Evolutionary conservation across 805 yeast species (phyloP).

Genomic region (Isabelozyma heimii): DNA sequence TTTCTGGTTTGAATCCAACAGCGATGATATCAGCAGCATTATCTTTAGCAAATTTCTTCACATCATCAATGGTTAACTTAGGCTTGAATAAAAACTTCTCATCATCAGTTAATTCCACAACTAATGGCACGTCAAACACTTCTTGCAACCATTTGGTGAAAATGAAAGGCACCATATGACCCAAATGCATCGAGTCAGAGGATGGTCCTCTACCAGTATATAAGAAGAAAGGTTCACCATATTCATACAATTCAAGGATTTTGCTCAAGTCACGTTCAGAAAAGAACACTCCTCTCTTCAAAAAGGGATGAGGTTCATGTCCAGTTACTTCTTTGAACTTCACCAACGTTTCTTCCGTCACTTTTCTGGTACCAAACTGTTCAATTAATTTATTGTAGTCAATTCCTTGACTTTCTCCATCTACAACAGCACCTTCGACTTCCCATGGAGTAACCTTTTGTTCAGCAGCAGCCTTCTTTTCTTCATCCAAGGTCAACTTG

Average conservation of each 20-base stretch:
- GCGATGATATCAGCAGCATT: slow-evolving; percentile 93
- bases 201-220: slow-evolving; percentile 99
- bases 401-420: slow-evolving; percentile 86
- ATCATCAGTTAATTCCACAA: slow-evolving; percentile 93
- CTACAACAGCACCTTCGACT: slow-evolving; percentile 97
- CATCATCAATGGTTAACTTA: slow-evolving; percentile 84
- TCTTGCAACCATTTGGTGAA: slow-evolving; percentile 98
- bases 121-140: slow-evolving; percentile 93
- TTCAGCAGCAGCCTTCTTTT: slow-evolving; percentile 15
- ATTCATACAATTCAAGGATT: slow-evolving; percentile 86
- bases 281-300: slow-evolving; percentile 89
- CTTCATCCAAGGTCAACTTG: slow-evolving; percentile 6
- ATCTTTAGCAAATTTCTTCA: slow-evolving; percentile 71
- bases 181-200: slow-evolving; percentile 90
- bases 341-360: slow-evolving; percentile 65
- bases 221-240: slow-evolving; percentile 90
- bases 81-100: slow-evolving; percentile 95
- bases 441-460: slow-evolving; percentile 89
- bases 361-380: slow-evolving; percentile 81
- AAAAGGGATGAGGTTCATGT: slow-evolving; percentile 82
- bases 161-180: slow-evolving; percentile 92
- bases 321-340: slow-evolving; percentile 86
- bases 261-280: slow-evolving; percentile 79
- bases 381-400: slow-evolving; percentile 86
- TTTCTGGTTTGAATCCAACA: slow-evolving; percentile 90